Evolutionary conservation across 169 alveolate genomes (phyloP).

Genomic region (Eimeria sp.): DNA sequence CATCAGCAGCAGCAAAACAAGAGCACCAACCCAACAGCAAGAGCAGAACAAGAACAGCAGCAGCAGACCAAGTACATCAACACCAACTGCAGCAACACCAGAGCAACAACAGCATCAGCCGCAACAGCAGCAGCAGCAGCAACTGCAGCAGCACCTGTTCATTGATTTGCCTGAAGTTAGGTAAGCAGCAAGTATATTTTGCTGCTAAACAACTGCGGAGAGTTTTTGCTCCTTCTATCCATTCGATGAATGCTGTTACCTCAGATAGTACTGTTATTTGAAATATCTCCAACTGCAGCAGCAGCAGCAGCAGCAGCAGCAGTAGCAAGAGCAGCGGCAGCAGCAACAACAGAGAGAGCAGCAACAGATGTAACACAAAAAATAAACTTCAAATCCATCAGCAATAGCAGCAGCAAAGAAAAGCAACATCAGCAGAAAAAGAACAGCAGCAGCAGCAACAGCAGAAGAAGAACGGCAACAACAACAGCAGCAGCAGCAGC

Average conservation of each 20-base stretch:
- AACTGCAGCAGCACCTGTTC: not conserved
- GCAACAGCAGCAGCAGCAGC: not conserved
- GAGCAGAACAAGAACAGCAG: not conserved
- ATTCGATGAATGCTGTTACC: conserved; percentile 95
- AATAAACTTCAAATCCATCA: no score
- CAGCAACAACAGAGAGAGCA: not conserved
- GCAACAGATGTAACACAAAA: no score
- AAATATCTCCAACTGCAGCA: conserved; percentile 88
- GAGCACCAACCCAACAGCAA: not conserved
- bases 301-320: conserved; percentile 26
- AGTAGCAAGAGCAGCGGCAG: not conserved
- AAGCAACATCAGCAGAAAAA: not conserved
- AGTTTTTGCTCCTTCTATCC: conserved; percentile 94
- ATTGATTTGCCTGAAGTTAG: conserved; percentile 1
- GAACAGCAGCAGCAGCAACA: not conserved
- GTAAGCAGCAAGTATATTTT: not conserved
- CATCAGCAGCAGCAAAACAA: not conserved
- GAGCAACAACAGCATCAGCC: not conserved
- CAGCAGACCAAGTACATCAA: no score
- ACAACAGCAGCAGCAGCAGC: not conserved
- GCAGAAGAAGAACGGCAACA: not conserved
- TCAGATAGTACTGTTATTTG: conserved; percentile 94
- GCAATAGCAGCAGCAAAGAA: no score
- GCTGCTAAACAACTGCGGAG: conserved; percentile 52
- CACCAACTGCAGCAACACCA: no score